Conservation (phyloP, 495 filamentous ascomycete species). For the Aspergillus sclerotioniger region DNA sequence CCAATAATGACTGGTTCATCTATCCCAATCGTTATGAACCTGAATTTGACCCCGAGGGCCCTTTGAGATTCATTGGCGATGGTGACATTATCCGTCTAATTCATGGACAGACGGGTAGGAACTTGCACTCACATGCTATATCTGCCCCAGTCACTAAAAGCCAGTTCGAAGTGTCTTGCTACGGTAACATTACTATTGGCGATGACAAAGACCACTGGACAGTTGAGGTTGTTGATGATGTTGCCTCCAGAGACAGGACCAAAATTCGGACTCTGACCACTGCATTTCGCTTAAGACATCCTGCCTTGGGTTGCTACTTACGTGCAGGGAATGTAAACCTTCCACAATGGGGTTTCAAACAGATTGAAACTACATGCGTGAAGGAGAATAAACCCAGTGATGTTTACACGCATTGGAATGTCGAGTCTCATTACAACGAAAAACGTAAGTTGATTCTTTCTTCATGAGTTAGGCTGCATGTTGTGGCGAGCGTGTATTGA, state of each 20-base stretch:
- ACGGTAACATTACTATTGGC: slow-evolving; percentile 94
- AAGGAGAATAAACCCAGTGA: slow-evolving; percentile 93
- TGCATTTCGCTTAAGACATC: slow-evolving; percentile 84
- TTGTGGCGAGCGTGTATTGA: slow-evolving; percentile 13
- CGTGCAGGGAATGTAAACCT: slow-evolving; percentile 95
- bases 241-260: slow-evolving; percentile 77
- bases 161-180: slow-evolving; percentile 89
- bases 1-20: slow-evolving; percentile 99
- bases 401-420: slow-evolving; percentile 98
- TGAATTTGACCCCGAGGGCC: slow-evolving; percentile 67
- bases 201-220: slow-evolving; percentile 99
- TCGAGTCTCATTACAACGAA: slow-evolving; percentile 92
- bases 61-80: slow-evolving; percentile 72
- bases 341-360: slow-evolving; percentile 99
- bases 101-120: slow-evolving; percentile 93
- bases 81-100: slow-evolving; percentile 81
- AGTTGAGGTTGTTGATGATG: slow-evolving; percentile 87
- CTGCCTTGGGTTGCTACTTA: slow-evolving; percentile 84
- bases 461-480: background rate
- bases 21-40: slow-evolving; percentile 80
- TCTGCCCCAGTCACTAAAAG: slow-evolving; percentile 85
- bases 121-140: slow-evolving; percentile 90
- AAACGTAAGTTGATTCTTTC: slow-evolving; percentile 64
- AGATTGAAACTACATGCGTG: slow-evolving; percentile 93
- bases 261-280: slow-evolving; percentile 91